Evolutionary conservation across 75 land plant species (phyloP), one percentile per base, ranked within the genome.

Genomic region (Isoetes taiwanensis): DNA sequence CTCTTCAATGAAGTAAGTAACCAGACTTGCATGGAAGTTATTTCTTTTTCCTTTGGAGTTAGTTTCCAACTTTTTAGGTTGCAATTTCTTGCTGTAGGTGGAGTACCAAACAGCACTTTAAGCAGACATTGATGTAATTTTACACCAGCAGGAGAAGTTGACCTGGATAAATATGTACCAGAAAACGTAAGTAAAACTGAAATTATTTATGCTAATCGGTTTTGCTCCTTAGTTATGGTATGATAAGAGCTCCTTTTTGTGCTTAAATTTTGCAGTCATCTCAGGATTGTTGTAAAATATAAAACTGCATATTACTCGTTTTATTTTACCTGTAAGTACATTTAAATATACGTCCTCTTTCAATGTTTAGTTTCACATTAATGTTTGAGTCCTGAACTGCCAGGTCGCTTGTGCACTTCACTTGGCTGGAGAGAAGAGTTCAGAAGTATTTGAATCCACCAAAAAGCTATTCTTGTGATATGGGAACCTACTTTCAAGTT

Each of bases 401-500:
- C 58, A 94, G 99, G 99, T 94, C 48, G 99, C 99, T 10, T 94
- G 96, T 71, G 99, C 99, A 37, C 68, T 94, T 33, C 61, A 86
- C 3, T 81, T 94, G 90, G 46, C 80, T 12, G 96, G 84, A 43
- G 84, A 85, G 66, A 73, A 72, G 40, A 54, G 79, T 27, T 90
- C 81, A 29, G 32, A 52, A 54, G 63, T 80, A 21, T 85, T 75
- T 41, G 48, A 61, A 42, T 56, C 73, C 26, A 80, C 81, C 1
- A 79, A 85, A 64, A 41, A 84, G 40, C n/a, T n/a, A 78, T 89
- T 53, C 77, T 94, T 35, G 66, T 94, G 12, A 85, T 12, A 94
- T 94, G 99, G 99, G 99, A 24, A 89, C 73, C 8, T 94, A 94
- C 59, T 94, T 94, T 42, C 99, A 94, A 89, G 83, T 94, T 16